A percentile compares a stretch with the other conserved stretches of the same genome.
Conservation (phyloP, 1,284 basidiomycete species). For the Leccinum pachyderme region DNA sequence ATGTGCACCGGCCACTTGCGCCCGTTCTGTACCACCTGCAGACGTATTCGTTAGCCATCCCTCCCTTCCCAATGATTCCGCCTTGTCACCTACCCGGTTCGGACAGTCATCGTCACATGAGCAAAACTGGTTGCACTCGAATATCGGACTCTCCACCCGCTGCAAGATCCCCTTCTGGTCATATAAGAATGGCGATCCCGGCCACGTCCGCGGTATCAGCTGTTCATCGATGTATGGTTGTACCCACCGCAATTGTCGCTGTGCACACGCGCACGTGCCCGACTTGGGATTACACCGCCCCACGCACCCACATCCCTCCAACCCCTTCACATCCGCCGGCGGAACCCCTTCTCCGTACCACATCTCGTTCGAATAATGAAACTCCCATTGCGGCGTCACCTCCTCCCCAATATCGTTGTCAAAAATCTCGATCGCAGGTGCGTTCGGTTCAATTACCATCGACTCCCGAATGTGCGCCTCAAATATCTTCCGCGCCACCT, state of each 20-base stretch:
- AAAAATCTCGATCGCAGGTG: conserved; percentile 62
- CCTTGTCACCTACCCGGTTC: conserved; percentile 60
- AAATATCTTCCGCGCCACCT: conserved; percentile 46
- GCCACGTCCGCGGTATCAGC: conserved; percentile 24
- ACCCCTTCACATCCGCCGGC: conserved; percentile 53
- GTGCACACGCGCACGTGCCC: conserved; percentile 66
- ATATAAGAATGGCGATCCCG: conserved; percentile 56
- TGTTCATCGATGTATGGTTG: conserved; percentile 36
- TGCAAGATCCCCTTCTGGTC: conserved; percentile 56
- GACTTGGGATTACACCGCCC: conserved; percentile 72
- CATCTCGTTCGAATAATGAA: conserved; percentile 75
- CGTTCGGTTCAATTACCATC: conserved; percentile 58
- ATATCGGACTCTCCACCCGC: conserved; percentile 61
- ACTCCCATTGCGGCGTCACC: conserved; percentile 70
- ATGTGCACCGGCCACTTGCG: conserved; percentile 62
- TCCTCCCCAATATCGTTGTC: conserved; percentile 63
- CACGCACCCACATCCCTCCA: conserved; percentile 70
- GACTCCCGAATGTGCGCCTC: conserved; percentile 56
- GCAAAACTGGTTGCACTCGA: conserved; percentile 86
- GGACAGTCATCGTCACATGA: conserved; percentile 76
- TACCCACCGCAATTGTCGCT: conserved; percentile 50
- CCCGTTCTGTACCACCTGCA: conserved; percentile 80
- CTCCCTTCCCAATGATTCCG: background rate
- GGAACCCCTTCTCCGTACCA: conserved; percentile 69
- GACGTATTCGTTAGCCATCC: background rate